Base-by-base conservation (phyloP, 106 monocot species). In the Apostasia shenzhenica region DNA sequence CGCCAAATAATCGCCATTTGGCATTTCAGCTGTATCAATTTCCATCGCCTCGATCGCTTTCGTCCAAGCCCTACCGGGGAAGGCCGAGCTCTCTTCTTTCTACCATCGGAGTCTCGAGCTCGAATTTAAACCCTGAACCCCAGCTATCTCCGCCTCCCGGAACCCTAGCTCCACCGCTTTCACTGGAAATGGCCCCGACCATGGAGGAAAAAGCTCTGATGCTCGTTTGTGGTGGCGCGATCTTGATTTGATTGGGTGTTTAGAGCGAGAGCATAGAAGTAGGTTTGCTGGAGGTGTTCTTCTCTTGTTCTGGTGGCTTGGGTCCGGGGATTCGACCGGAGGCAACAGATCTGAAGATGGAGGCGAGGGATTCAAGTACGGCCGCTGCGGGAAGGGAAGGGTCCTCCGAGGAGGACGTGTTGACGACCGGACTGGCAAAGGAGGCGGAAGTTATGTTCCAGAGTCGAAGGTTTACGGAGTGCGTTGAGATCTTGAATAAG, bases 391-490 rank as follows among this genome's bases (percentile, higher is more conserved):
- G 62, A 39, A 75, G 52, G 65, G 80, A 75, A 6, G 75, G 67
- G 49, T 69, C 67, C 2, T 45, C 26, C 41, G 60, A 73, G 44
- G 76, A 76, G 69, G 76, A 69, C 26, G 76, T 26, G 2, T 55
- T 48, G 43, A 70, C 70, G 39, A 51, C 54, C 38, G 76, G 47
- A 6, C 13, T 76, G 55, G 76, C 76, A 37, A 81, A 72, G 75
- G 81, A 81, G 37, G 78, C 85, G 9, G 63, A 42, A 12, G 14
- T 60, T 12, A 37, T 81, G 68, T 85, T 81, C 43, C 81, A 81
- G 63, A 46, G 75, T 43, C 12, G 76, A 61, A 67, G 78, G 14
- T 85, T 66, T 37, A 12, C 67, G 49, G 85, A 85, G 75, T 81
- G 85, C 57, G 50, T 78, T 1, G 75, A 72, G 45, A 67, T 85